phyloP scores from a whole-genome alignment of 495 filamentous ascomycete genomes.

The Daldinia vernicosa region DNA sequence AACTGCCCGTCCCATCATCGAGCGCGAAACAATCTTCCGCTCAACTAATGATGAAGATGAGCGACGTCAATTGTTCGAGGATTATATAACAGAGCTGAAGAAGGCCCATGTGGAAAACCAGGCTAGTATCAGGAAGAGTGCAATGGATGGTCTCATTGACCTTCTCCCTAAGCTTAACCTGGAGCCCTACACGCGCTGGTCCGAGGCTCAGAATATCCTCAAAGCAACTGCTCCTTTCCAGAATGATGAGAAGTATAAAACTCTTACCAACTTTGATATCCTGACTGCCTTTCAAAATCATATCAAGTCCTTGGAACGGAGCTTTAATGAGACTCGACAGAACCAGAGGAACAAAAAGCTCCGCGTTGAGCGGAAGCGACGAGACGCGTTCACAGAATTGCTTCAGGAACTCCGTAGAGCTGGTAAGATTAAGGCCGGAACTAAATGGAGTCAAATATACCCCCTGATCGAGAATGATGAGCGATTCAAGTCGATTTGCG shows the following conservation, averaged over 20 bases:
- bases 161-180: conserved; percentile 85
- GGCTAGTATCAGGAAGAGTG: conserved; percentile 74
- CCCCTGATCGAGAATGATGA: conserved; percentile 82
- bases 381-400: conserved; percentile 79
- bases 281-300: conserved; percentile 94
- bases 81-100: conserved; percentile 87
- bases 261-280: conserved; percentile 87
- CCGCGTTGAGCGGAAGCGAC: conserved; percentile 82
- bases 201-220: conserved; percentile 85
- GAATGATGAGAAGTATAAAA: conserved; percentile 86
- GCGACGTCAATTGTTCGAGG: conserved; percentile 91
- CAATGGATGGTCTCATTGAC: conserved; percentile 82
- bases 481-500: conserved; percentile 84
- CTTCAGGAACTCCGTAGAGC: conserved; percentile 75
- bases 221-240: conserved; percentile 81
- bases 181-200: conserved; percentile 95
- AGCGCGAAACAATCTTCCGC: conserved; percentile 93
- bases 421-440: conserved; percentile 88
- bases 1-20: conserved; percentile 92
- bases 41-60: conserved; percentile 89
- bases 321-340: conserved; percentile 88
- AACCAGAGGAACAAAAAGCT: conserved; percentile 81
- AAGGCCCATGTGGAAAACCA: conserved; percentile 80
- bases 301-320: conserved; percentile 88
- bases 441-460: conserved; percentile 87